Percentiles rank a stretch among this genome's conserved stretches.
These are phyloP conservation scores for Cichorium intybus DNA, from an alignment of 140 eudicot species.

Conservation along the genomic window DNA sequence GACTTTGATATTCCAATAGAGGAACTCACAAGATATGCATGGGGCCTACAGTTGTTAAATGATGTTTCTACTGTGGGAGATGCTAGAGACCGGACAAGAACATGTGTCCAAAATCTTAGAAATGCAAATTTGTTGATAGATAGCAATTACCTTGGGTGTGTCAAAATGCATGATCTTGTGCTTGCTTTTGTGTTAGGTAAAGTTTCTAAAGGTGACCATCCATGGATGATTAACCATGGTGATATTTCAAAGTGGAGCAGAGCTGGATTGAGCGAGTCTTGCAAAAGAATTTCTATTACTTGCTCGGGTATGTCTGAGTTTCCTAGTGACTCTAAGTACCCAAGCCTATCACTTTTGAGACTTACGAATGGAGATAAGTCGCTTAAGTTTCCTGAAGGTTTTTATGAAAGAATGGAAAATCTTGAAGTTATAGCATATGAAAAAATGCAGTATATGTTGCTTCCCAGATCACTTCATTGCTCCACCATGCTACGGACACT, in stretches of 20 bases:
- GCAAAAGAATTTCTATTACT: background rate
- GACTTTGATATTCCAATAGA: conserved; percentile 17
- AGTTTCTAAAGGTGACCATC: background rate
- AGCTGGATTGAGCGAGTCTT: background rate
- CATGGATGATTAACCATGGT: background rate
- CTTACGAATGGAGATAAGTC: background rate
- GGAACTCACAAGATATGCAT: conserved; percentile 15
- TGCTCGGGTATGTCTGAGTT: background rate
- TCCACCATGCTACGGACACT: conserved; percentile 16
- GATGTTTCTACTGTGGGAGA: background rate
- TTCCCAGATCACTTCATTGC: background rate
- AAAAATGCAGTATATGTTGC: background rate
- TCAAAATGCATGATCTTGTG: conserved; percentile 21
- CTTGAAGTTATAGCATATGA: conserved; percentile 8
- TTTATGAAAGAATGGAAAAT: background rate
- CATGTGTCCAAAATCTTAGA: background rate
- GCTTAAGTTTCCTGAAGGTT: background rate
- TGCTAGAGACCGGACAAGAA: background rate
- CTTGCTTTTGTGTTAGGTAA: background rate
- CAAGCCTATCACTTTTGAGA: conserved; percentile 11
- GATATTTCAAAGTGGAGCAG: background rate
- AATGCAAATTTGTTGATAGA: background rate
- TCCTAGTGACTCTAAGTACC: background rate
- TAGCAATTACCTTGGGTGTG: background rate
- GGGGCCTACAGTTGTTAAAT: conserved; percentile 1